phyloP scores from a whole-genome alignment of 2,329 filamentous ascomycete species.

The Sarocladiaceae sp. region DNA sequence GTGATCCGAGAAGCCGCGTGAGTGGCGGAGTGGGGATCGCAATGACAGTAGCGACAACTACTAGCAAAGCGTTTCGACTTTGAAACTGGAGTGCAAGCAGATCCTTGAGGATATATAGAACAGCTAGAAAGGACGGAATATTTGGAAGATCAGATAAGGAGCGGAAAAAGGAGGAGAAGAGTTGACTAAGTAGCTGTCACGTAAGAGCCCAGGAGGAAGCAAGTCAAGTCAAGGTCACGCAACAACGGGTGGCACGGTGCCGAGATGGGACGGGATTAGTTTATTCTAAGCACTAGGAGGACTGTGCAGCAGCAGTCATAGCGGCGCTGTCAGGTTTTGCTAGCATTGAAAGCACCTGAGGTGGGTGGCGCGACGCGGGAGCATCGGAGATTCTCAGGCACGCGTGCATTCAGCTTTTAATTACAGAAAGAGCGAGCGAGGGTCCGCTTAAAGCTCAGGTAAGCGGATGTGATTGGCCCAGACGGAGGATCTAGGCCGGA shows the following conservation, averaged over 20 bases:
- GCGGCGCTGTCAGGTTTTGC: slow-evolving; percentile 8
- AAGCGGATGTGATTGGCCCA: not conserved
- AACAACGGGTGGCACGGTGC: slow-evolving; percentile 4
- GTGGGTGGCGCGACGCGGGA: slow-evolving; percentile 12
- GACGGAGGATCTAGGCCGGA: not conserved
- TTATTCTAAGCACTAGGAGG: not conserved
- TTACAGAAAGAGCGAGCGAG: not conserved
- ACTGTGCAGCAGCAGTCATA: not conserved
- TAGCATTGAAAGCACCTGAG: not conserved
- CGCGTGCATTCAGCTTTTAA: not conserved
- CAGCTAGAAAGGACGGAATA: not conserved
- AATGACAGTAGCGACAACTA: not conserved
- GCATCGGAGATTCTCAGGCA: slow-evolving; percentile 13
- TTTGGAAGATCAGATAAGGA: slow-evolving; percentile 2
- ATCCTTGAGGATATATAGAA: no score
- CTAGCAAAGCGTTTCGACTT: no score
- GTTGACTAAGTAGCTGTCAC: not conserved
- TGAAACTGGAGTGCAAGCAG: no score
- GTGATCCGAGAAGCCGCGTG: not conserved
- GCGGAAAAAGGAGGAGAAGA: not conserved
- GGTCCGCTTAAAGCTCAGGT: not conserved
- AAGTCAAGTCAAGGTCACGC: not conserved
- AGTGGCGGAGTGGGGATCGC: slow-evolving; percentile 7
- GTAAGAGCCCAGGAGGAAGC: not conserved
- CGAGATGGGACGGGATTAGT: not conserved